Conservation (phyloP, 208 protist genomes). For the Trypanosoma caninum region DNA sequence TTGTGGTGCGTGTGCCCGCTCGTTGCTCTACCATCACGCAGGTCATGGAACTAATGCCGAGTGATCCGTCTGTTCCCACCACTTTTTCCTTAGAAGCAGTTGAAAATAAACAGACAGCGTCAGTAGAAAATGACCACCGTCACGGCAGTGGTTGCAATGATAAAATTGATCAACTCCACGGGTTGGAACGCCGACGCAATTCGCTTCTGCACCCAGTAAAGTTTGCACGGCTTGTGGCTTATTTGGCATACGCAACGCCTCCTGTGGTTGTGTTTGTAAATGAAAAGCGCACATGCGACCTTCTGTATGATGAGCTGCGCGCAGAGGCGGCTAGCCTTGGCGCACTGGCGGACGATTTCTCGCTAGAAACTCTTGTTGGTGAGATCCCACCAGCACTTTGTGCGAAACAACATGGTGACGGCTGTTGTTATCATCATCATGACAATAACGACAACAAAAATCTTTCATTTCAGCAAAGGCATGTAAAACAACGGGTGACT, state of each 20-base stretch:
- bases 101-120: not conserved
- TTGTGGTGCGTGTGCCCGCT: slow-evolving; percentile 59
- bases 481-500: not conserved
- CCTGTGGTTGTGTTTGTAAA: slow-evolving; percentile 82
- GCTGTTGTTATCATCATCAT: not conserved
- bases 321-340: slow-evolving; percentile 45
- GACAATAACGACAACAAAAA: no score
- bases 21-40: slow-evolving; percentile 65
- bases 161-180: not conserved
- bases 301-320: slow-evolving; percentile 57
- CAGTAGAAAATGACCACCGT: not conserved
- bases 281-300: slow-evolving; percentile 69
- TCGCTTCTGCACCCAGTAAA: slow-evolving; percentile 60
- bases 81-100: not conserved
- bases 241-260: slow-evolving; percentile 47
- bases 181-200: slow-evolving; percentile 21
- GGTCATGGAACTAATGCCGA: slow-evolving; percentile 65
- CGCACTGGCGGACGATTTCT: slow-evolving; percentile 34
- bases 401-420: not conserved
- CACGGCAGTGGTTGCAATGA: slow-evolving; percentile 5
- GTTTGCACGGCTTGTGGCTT: slow-evolving; percentile 67
- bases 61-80: slow-evolving; percentile 3
- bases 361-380: slow-evolving; percentile 46
- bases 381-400: slow-evolving; percentile 25
- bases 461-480: no score